Evolutionary conservation across 2,329 filamentous ascomycete genomes (phyloP).

Genomic region (Penicillium sclerotigenum): DNA sequence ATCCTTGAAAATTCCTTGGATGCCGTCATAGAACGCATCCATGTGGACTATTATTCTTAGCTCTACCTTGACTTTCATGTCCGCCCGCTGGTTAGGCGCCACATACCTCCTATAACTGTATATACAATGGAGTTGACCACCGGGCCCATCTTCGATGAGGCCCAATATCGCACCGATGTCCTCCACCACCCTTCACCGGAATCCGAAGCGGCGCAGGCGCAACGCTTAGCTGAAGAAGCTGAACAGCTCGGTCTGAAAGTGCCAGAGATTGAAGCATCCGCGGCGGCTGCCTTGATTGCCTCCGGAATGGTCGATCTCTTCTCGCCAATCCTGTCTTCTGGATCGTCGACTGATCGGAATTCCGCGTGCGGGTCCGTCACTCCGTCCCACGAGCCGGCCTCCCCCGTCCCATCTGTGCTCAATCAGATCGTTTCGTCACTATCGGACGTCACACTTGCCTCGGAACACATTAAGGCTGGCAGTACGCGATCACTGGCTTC

Average conservation of each 20-base stretch:
- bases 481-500: slow-evolving; percentile 41
- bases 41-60: slow-evolving; percentile 30
- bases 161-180: slow-evolving; percentile 38
- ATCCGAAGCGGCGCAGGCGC: slow-evolving; percentile 39
- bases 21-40: slow-evolving; percentile 29
- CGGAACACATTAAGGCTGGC: slow-evolving; percentile 27
- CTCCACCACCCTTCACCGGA: slow-evolving; percentile 34
- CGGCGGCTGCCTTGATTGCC: slow-evolving; percentile 37
- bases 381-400: slow-evolving; percentile 21
- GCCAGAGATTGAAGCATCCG: slow-evolving; percentile 32
- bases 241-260: slow-evolving; percentile 37
- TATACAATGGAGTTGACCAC: slow-evolving; percentile 25
- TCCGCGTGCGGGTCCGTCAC: slow-evolving; percentile 27
- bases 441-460: slow-evolving; percentile 33
- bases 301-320: slow-evolving; percentile 37
- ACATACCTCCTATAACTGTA: slow-evolving; percentile 9
- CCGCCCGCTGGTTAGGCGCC: slow-evolving; percentile 24
- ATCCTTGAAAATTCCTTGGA: slow-evolving; percentile 15
- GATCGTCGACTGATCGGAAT: slow-evolving; percentile 34
- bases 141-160: slow-evolving; percentile 32
- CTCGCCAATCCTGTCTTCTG: slow-evolving; percentile 32
- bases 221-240: slow-evolving; percentile 38
- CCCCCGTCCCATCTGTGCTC: slow-evolving; percentile 18
- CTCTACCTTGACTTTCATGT: slow-evolving; percentile 14
- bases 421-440: slow-evolving; percentile 32